A percentile compares a stretch with the other conserved stretches of the same genome.
Conservation (phyloP, 108 stramenopile genomes). For the Cyclotella baltica region DNA sequence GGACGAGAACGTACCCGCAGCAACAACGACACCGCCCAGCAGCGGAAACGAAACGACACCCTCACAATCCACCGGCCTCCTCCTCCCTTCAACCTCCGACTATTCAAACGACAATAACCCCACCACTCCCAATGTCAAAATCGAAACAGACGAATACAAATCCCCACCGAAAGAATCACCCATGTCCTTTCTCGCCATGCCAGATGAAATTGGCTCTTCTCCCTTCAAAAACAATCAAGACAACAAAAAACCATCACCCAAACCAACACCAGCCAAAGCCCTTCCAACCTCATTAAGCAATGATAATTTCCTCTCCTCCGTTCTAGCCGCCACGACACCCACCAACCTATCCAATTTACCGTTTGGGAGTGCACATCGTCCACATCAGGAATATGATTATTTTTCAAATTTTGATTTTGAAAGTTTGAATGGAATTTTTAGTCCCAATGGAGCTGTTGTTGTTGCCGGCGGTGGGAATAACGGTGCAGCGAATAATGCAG, state of each 20-base stretch:
- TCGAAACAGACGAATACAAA: neutral
- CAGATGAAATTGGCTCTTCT: neutral
- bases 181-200: neutral
- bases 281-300: neutral
- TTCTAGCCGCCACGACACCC: neutral
- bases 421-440: conserved; percentile 8
- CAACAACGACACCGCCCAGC: neutral
- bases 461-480: neutral
- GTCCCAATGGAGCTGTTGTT: neutral
- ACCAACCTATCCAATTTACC: neutral
- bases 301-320: conserved; percentile 4
- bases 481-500: too few species aligned
- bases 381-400: neutral
- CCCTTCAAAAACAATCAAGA: neutral
- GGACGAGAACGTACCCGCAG: neutral
- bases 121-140: neutral
- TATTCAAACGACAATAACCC: neutral
- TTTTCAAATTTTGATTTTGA: conserved; percentile 18
- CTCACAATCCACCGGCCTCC: neutral
- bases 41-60: neutral
- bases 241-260: neutral
- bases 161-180: neutral
- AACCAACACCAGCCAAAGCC: neutral
- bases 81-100: neutral
- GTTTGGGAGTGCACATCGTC: neutral